Evolutionary conservation across 208 protist genomes (phyloP).

Genomic region (Acanthamoeba divionensis): DNA sequence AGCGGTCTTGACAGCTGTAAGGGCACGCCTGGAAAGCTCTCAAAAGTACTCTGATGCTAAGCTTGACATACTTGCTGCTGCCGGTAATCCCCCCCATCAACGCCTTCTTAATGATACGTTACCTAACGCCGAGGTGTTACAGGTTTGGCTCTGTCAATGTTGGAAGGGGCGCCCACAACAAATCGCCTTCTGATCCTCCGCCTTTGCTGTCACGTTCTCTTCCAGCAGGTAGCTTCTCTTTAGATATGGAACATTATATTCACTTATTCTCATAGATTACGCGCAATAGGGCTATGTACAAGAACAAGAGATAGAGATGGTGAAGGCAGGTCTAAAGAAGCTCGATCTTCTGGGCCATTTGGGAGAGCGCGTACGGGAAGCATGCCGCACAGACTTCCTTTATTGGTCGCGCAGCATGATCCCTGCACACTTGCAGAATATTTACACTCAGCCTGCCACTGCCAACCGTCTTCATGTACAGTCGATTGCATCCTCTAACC

Average conservation of each 20-base stretch:
- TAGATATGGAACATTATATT: neutral
- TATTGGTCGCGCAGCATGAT: conserved; percentile 89
- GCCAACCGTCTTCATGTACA: conserved; percentile 80
- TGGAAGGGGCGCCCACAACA: conserved; percentile 77
- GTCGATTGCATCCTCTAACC: too few species aligned
- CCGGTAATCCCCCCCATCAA: too few species aligned
- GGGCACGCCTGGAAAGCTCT: neutral
- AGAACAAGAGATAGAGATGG: conserved; percentile 19
- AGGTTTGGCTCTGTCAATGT: conserved; percentile 78
- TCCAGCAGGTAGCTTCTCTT: conserved; percentile 65
- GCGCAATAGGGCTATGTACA: conserved; percentile 19
- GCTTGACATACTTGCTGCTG: conserved; percentile 77
- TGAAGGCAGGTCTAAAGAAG: conserved; percentile 74
- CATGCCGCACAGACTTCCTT: conserved; percentile 86
- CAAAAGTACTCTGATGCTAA: conserved; percentile 57
- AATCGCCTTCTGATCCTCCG: conserved; percentile 78
- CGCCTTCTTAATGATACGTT: too few species aligned
- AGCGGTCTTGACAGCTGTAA: too few species aligned
- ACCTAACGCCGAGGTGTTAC: too few species aligned
- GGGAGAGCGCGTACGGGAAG: conserved; percentile 67
- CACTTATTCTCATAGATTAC: neutral
- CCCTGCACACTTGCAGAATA: conserved; percentile 82
- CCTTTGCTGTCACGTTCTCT: conserved; percentile 77
- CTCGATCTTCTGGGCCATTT: conserved; percentile 81
- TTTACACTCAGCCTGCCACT: conserved; percentile 81